Conservation (phyloP, 2,329 filamentous ascomycete genomes). For the Coniosporium tulheliwenetii region DNA sequence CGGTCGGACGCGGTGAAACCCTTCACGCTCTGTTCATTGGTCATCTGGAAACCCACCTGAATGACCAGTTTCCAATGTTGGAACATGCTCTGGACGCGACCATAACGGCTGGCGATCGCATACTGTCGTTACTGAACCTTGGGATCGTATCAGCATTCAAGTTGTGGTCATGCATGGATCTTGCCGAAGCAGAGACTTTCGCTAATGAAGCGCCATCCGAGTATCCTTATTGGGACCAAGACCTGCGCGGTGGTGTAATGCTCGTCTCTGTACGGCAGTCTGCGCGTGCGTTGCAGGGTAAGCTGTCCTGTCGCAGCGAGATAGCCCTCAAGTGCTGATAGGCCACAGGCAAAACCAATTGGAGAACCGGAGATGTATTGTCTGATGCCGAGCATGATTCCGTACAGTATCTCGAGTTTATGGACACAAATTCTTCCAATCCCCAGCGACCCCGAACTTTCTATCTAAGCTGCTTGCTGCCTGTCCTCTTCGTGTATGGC, state of each 20-base stretch:
- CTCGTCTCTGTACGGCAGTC: slow-evolving; percentile 51
- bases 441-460: slow-evolving; percentile 49
- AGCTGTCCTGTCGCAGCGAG: slow-evolving; percentile 25
- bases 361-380: slow-evolving; percentile 37
- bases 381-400: slow-evolving; percentile 52
- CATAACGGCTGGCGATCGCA: slow-evolving; percentile 51
- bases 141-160: slow-evolving; percentile 51
- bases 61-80: slow-evolving; percentile 41
- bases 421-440: slow-evolving; percentile 35
- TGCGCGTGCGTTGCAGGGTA: slow-evolving; percentile 57
- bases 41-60: slow-evolving; percentile 50
- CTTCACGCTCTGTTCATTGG: slow-evolving; percentile 55
- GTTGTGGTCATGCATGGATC: slow-evolving; percentile 55
- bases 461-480: slow-evolving; percentile 43
- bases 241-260: slow-evolving; percentile 55
- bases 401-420: slow-evolving; percentile 34
- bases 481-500: slow-evolving; percentile 26
- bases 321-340: too few relatives aligned
- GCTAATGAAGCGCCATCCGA: slow-evolving; percentile 61
- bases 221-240: slow-evolving; percentile 54
- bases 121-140: slow-evolving; percentile 55
- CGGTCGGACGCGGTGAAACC: slow-evolving; percentile 52
- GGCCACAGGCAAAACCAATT: too few relatives aligned
- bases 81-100: slow-evolving; percentile 53
- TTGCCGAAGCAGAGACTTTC: slow-evolving; percentile 53